Evolutionary conservation across 176 grass and related monocot species (phyloP), one percentile per base, ranked within the genome.

Genomic region (Cenchrus fungigraminus): DNA sequence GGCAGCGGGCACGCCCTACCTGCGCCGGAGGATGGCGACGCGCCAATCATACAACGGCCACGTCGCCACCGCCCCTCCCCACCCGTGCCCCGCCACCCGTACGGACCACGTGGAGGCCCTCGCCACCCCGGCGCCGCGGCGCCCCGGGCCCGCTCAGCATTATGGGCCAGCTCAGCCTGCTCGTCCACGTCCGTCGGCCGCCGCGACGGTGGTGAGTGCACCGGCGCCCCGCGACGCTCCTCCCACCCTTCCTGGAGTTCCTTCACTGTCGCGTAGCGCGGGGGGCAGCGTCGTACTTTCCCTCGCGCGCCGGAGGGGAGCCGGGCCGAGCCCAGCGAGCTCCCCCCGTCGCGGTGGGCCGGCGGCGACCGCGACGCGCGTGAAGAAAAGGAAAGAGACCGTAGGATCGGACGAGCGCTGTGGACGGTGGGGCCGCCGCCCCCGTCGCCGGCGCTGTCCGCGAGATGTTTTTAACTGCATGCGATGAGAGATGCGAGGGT

Each of bases 21-120:
- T 71, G 77, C 80, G 15, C 69, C 58, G 20, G 14, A 2, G 31
- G 80, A 87, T 63, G 80, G 68, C 68, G 75, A 91, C 76, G 69
- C 76, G 17, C 54, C 74, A 79, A 91, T 91, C 85, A 75, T 83
- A 51, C 80, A 45, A 62, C 54, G 50, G 65, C 83, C 88, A 90
- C 84, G 56, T 87, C 74, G 65, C 53, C 69, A 20, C 74, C 60
- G 60, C 31, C 29, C 59, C 73, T 32, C 31, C 22, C 31, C 31
- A 32, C 31, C 31, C 31, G 66, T 66, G 78, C 58, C 84, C 84
- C 66, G 61, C 84, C 80, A 74, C 53, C 9, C 67, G 74, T 87
- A 83, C 89, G 68, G 68, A 44, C 12, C 89, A 90, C 80, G 75
- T 87, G 84, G 79, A 79, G 6, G 49, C 49, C 49, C 78, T 69